A percentile compares a stretch with the other conserved stretches of the same genome.
Evolutionary conservation across 2,329 filamentous ascomycete species (phyloP).

Genomic region (Colletotrichum noveboracense): DNA sequence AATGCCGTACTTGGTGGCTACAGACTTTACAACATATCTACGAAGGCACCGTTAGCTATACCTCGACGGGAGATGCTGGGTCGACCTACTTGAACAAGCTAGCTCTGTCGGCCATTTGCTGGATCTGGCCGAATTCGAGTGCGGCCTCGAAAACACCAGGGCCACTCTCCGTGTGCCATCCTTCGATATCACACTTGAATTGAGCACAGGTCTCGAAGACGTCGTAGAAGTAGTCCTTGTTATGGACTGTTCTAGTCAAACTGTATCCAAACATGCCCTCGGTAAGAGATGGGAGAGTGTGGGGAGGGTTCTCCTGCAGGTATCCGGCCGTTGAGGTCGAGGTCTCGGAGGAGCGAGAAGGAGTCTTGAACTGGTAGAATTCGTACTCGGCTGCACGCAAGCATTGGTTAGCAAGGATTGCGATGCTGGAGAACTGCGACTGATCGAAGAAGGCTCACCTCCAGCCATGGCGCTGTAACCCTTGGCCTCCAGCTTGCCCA

Average conservation of each 20-base stretch:
- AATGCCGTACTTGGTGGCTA: constrained; percentile 86
- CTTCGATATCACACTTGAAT: constrained; percentile 84
- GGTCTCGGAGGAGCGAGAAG: constrained; percentile 54
- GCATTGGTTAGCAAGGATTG: neutral
- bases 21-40: constrained; percentile 84
- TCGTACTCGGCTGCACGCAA: constrained; percentile 81
- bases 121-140: constrained; percentile 87
- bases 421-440: neutral
- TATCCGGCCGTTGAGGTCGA: constrained; percentile 76
- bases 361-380: constrained; percentile 88
- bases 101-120: constrained; percentile 89
- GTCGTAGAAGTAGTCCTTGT: constrained; percentile 91
- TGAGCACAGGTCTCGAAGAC: constrained; percentile 80
- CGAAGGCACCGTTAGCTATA: neutral
- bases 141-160: constrained; percentile 96
- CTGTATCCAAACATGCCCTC: constrained; percentile 98
- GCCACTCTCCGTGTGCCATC: constrained; percentile 95
- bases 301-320: constrained; percentile 74
- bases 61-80: neutral
- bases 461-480: constrained; percentile 90
- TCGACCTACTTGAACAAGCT: constrained; percentile 82
- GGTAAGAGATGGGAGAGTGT: constrained; percentile 78
- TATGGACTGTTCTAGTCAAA: constrained; percentile 83
- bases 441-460: constrained; percentile 58
- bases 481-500: constrained; percentile 68